Evolutionary conservation across 2,329 filamentous ascomycete genomes (phyloP), one percentile per base, ranked within the genome.

Genomic region (Aspergillus caelatus): DNA sequence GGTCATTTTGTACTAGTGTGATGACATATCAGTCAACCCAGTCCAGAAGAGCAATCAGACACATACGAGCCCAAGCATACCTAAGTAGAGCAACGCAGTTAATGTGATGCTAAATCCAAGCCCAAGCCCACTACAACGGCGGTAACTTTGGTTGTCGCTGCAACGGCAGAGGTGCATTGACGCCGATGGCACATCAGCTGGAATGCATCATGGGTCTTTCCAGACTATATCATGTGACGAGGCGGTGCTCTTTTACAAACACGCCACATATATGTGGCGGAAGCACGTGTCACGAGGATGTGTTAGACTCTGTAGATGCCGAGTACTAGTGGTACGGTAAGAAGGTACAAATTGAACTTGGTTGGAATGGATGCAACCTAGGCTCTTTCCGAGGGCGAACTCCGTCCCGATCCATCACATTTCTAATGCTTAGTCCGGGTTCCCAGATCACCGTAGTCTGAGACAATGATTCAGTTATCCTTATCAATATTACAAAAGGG

Each of bases 391-490:
- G 16, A n/a, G 11, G 12, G 16, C 12, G 11, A 11, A 28, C 26
- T 48, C 46, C 16, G 46, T 19, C 26, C 19, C 16, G 16, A 28
- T 6, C 45, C 10, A 32, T 11, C 16, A 32, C 28, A 32, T 52
- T 32, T n/a, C 9, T n/a, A 32, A 30, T 32, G 19, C 9, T 12
- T 52, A 32, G 30, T 52, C 30, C 16, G 19, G 34, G 28, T 5
- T 11, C 45, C 21, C 4, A 34, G 12, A 52, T 11, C n/a, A 34
- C n/a, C 32, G 32, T 12, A 4, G 6, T 19, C 23, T 36, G 19
- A 55, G 52, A 55, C 52, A 55, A 55, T 55, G 32, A 55, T 55
- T 39, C 52, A 55, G 11, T 39, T 55, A n/a, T 39, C 36, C 11
- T 55, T 55, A 41, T 41, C 19, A 10, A n/a, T 10, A 19, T 41